phyloP scores from a whole-genome alignment of 306 rosid genomes.

The Castanospermum australe region DNA sequence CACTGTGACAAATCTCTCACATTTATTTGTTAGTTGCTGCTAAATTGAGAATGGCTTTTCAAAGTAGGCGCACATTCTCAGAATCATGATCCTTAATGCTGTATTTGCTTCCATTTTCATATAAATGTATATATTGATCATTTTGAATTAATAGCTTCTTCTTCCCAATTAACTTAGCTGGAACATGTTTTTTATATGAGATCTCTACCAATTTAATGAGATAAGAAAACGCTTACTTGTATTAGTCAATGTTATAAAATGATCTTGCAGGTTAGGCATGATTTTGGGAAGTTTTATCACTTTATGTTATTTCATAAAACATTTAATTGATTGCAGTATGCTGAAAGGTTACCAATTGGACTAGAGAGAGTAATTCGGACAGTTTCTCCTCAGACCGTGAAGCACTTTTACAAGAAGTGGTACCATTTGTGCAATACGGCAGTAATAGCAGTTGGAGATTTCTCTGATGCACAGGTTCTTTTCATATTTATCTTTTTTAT shows the following conservation, averaged over 20 bases:
- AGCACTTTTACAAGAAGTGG: conserved; percentile 81
- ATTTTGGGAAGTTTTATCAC: not conserved
- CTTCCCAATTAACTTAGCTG: conserved; percentile 3
- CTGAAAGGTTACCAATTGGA: conserved; percentile 92
- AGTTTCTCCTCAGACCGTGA: conserved; percentile 82
- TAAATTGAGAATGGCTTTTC: not conserved
- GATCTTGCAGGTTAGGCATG: conserved; percentile 1
- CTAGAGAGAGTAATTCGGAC: conserved; percentile 83
- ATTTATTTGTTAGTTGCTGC: not conserved
- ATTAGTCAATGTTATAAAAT: not conserved
- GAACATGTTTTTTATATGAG: not conserved
- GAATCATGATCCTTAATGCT: not conserved
- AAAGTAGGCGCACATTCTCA: not conserved
- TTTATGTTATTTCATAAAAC: conserved; percentile 20
- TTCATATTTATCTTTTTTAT: conserved; percentile 23
- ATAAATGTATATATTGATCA: not conserved
- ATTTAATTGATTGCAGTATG: conserved; percentile 66
- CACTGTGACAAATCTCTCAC: not conserved
- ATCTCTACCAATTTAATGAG: not conserved
- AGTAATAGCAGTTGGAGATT: conserved; percentile 95
- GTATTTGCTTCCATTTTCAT: not conserved
- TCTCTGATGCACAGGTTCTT: conserved; percentile 81
- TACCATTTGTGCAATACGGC: conserved; percentile 94
- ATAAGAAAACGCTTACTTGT: not conserved
- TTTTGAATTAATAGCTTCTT: not conserved